phyloP scores from a whole-genome alignment of 495 filamentous ascomycete genomes.

The Penicillium maclennaniae region DNA sequence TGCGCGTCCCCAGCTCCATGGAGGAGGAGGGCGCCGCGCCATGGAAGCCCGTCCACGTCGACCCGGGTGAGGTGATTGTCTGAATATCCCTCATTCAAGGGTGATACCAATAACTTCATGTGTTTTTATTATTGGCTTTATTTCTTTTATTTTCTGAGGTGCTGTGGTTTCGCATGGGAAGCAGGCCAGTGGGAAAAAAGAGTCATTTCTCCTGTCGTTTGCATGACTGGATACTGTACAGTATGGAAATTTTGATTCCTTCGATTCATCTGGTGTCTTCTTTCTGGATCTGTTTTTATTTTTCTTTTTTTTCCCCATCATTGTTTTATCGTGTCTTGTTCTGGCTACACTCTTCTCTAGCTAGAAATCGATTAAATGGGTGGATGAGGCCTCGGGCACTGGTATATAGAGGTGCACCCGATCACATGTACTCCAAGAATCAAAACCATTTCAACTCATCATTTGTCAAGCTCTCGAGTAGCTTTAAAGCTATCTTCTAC shows the following conservation, averaged over 20 bases:
- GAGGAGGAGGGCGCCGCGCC: slow-evolving; percentile 57
- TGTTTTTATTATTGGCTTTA: slow-evolving; percentile 22
- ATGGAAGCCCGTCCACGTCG: slow-evolving; percentile 83
- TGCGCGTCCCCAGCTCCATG: slow-evolving; percentile 75
- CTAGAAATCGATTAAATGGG: slow-evolving; percentile 17
- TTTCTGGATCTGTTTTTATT: slow-evolving; percentile 18
- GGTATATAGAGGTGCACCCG: slow-evolving; percentile 24
- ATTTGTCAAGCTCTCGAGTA: neutral
- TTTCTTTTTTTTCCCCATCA: slow-evolving; percentile 17
- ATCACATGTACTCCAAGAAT: slow-evolving; percentile 27
- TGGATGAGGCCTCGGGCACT: slow-evolving; percentile 9
- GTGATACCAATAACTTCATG: slow-evolving; percentile 28
- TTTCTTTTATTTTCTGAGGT: slow-evolving; percentile 21
- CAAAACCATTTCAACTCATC: slow-evolving; percentile 10
- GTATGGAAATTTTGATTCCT: slow-evolving; percentile 38
- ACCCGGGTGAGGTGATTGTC: slow-evolving; percentile 84
- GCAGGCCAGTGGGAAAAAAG: slow-evolving; percentile 23
- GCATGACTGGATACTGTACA: slow-evolving; percentile 43
- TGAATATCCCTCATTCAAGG: slow-evolving; percentile 34
- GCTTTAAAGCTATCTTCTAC: neutral
- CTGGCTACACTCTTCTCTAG: slow-evolving; percentile 14
- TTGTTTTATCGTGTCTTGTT: slow-evolving; percentile 12
- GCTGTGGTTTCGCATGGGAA: slow-evolving; percentile 30
- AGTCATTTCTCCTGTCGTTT: slow-evolving; percentile 23
- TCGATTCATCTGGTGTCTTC: slow-evolving; percentile 38